A percentile compares a stretch with the other conserved stretches of the same genome.
These are phyloP conservation scores for Solanum hybrid DNA, from an alignment of 305 asterid species.

Conservation along the genomic window DNA sequence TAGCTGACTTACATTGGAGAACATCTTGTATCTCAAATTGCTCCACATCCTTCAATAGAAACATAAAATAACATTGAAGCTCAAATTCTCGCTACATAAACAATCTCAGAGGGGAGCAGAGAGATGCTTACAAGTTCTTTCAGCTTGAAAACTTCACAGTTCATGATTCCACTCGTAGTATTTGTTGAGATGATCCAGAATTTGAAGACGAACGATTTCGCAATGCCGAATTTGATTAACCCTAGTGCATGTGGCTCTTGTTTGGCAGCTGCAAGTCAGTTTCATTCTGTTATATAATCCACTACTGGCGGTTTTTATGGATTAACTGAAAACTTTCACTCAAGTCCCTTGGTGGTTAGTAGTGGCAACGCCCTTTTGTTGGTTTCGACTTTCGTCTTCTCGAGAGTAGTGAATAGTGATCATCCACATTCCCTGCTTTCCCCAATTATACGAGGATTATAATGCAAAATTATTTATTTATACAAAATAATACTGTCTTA, in stretches of 20 bases:
- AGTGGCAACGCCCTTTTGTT: neutral
- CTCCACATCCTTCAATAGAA: slow-evolving; percentile 61
- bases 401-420: neutral
- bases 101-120: neutral
- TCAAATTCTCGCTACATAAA: neutral
- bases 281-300: neutral
- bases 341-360: neutral
- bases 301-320: neutral
- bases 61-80: neutral
- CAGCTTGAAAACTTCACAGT: slow-evolving; percentile 71
- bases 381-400: neutral
- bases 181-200: neutral
- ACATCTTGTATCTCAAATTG: slow-evolving; percentile 91
- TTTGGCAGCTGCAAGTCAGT: neutral
- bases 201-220: neutral
- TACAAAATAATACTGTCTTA: no score
- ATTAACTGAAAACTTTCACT: neutral
- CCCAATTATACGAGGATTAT: neutral
- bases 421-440: neutral
- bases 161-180: slow-evolving; percentile 27
- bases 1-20: slow-evolving; percentile 62
- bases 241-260: neutral
- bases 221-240: neutral
- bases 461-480: neutral
- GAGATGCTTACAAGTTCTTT: slow-evolving; percentile 66